Evolutionary conservation across 2,329 filamentous ascomycete genomes (phyloP), one percentile per base, ranked within the genome.

Genomic region (Mycocentrospora acerina): DNA sequence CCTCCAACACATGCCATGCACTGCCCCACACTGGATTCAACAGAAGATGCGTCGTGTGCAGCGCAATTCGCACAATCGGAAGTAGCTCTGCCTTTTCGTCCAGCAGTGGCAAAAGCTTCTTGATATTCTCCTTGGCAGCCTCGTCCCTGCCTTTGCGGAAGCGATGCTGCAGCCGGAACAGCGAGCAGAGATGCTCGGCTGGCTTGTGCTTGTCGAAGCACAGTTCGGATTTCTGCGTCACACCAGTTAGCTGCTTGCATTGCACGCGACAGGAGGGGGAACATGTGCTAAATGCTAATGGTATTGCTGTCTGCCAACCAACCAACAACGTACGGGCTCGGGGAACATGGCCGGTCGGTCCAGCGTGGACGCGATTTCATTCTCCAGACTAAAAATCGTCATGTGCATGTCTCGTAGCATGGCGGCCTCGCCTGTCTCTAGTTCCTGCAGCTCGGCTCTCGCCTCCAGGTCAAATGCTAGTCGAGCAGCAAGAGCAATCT

Each of bases 381-480:
- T 67, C 24, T 67, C 64, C 2, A 67, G 47, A 30, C 56, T 57
- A 34, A 63, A 67, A 11, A 67, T 64, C 15, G 62, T 59, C 43
- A 56, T 58, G 15, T 66, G 60, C 59, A 66, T 65, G 13, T 56
- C 55, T 7, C 46, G 48, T 11, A 66, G 43, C 38, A 58, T 43
- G 13, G 48, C 40, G 2, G 44, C 28, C 8, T 64, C 56, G 4
- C 45, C 47, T 8, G 51, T 43, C 7, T 42, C 44, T 14, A 57
- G 37, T n/a, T 60, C 62, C 16, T 62, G 59, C 27, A 48, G 16
- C 12, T 62, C 54, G 3, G 50, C 39, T 35, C 55, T 59, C 2
- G 52, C 51, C 36, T 64, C 57, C 1, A 66, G 48, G 16, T 58
- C 51, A 25, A 65, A 54, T 6, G 58, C 59, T 12, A 67, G 49